Base-by-base conservation (phyloP, 805 yeast genomes). In the Cephaloascus albidus region DNA sequence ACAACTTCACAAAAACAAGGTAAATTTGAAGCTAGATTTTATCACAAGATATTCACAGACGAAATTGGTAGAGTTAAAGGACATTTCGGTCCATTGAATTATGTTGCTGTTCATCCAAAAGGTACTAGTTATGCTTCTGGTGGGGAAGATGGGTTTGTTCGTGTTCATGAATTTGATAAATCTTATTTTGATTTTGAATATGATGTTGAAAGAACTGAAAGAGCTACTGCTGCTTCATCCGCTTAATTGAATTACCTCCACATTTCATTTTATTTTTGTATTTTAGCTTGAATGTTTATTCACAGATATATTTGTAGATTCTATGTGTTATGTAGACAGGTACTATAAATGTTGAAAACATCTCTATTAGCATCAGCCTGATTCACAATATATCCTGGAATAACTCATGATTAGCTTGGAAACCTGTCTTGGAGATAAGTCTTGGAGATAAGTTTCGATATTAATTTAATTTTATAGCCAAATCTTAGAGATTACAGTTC, bases 1-100 rank as follows among this genome's bases (percentile, higher is more conserved):
- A 93, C 97, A n/a, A 88, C 97, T 20, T 76, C 93, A 34, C 79
- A 88, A 40, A 72, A 82, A 37, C 95, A 90, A 63, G 98, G 98
- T 69, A 86, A 86, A 58, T 93, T 93, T 61, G 97, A 93, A 70
- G 93, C 97, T 30, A 78, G 96, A 67, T 85, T 93, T 61, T 87
- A 81, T 66, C 97, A 93, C 67, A 93, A 90, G 68, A 76, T 93
- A 38, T 93, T 89, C 61, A 83, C 82, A 61, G 97, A 90, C 58
- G 97, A 90, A 63, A 81, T 93, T 48, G 98, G 97, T 49, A 82
- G 96, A 66, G 90, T 93, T 38, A 86, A 85, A 65, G 99, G 98
- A 42, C 99, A 93, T 70, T 93, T 93, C 73, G 99, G 99, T 72
- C 99, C 99, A 36, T 76, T 93, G 54, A 93, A 93, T 70, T 79